Conservation (phyloP, 1,284 basidiomycete species). For the Vanrija sp. region DNA sequence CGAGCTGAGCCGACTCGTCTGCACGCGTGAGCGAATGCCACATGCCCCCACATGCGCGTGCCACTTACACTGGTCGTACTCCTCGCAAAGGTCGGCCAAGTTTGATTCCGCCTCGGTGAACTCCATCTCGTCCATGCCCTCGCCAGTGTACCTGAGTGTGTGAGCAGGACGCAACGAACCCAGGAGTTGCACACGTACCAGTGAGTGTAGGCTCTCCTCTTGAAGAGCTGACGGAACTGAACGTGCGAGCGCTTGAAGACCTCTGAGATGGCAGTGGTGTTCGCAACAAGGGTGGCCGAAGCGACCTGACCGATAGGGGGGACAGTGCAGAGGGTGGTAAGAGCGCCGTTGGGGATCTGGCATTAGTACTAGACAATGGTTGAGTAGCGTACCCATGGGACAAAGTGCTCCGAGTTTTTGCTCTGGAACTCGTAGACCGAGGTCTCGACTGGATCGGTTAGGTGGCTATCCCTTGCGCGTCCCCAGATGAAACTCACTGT, state of each 20-base stretch:
- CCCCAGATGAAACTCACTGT: conserved; percentile 24
- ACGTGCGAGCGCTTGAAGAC: conserved; percentile 75
- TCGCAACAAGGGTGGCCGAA: conserved; percentile 73
- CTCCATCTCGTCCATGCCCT: conserved; percentile 90
- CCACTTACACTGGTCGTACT: conserved; percentile 42
- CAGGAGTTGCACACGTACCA: conserved; percentile 53
- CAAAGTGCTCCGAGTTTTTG: conserved; percentile 44
- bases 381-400: conserved; percentile 30
- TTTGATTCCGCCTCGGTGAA: conserved; percentile 64
- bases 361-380: not conserved
- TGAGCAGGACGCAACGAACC: too few species aligned
- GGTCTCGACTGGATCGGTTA: conserved; percentile 29
- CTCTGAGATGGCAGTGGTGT: conserved; percentile 77
- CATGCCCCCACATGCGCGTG: not conserved
- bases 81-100: conserved; percentile 44
- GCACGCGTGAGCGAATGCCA: not conserved
- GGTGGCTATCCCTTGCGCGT: not conserved
- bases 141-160: conserved; percentile 58
- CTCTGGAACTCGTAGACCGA: conserved; percentile 42
- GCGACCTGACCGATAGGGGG: conserved; percentile 74
- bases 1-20: conserved; percentile 33
- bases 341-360: conserved; percentile 41
- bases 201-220: conserved; percentile 77
- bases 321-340: conserved; percentile 65
- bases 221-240: conserved; percentile 61